phyloP scores from a whole-genome alignment of 2,329 filamentous ascomycete species.

The Stagonosporopsis cucurbitacearum region DNA sequence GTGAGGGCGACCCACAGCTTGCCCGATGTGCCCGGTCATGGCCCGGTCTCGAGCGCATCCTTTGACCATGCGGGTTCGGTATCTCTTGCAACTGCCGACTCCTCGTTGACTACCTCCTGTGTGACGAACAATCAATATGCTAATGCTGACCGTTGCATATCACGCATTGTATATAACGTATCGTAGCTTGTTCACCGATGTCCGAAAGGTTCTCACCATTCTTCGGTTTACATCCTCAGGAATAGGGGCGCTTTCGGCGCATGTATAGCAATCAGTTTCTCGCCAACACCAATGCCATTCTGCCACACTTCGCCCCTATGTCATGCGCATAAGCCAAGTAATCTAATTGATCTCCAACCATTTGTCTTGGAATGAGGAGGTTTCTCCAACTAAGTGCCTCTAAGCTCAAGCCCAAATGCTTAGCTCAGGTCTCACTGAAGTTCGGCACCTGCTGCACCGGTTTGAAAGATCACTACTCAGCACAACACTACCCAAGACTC shows the following conservation, averaged over 20 bases:
- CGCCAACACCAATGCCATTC: not conserved
- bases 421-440: conserved; percentile 29
- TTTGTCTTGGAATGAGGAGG: conserved; percentile 42
- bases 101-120: too few species aligned
- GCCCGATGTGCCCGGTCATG: not conserved
- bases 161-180: too few species aligned
- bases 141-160: not conserved
- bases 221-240: not conserved
- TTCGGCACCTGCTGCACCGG: not conserved
- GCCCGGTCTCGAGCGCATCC: not conserved
- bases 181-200: not conserved
- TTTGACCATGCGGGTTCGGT: not conserved
- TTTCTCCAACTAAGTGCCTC: conserved; percentile 38
- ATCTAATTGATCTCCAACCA: conserved; percentile 39
- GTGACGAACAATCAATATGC: not conserved
- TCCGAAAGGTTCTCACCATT: too few species aligned
- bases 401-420: conserved; percentile 45
- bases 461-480: not conserved
- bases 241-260: not conserved
- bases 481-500: conserved; percentile 7
- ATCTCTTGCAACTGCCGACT: too few species aligned
- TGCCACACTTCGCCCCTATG: conserved; percentile 31
- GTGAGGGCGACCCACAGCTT: not conserved
- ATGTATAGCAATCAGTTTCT: not conserved
- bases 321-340: conserved; percentile 28